These are phyloP conservation scores for Auxenochlorella pyrenoidosa DNA, from an alignment of 139 green algal species.

Conservation along the genomic window DNA sequence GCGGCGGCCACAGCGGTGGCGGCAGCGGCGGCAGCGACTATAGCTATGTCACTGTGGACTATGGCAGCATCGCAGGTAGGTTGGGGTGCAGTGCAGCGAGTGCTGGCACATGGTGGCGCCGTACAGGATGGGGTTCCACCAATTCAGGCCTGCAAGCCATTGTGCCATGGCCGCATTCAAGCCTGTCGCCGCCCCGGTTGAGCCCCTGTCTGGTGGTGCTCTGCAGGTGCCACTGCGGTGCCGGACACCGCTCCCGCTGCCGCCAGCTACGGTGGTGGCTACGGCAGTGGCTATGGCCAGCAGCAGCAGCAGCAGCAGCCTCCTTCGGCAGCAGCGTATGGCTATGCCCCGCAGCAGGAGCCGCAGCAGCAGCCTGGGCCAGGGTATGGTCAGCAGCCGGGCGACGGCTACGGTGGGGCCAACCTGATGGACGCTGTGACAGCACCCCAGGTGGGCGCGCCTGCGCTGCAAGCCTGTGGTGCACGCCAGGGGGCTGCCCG, in stretches of 20 bases:
- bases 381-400: constrained; percentile 2
- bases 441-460: background rate
- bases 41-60: constrained; percentile 41
- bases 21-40: constrained; percentile 11
- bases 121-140: too few relatives aligned
- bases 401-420: background rate
- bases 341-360: constrained; percentile 19
- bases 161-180: too few relatives aligned
- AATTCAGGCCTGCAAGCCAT: too few relatives aligned
- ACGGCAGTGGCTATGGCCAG: constrained; percentile 1
- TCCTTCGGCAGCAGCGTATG: background rate
- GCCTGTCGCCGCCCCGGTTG: too few relatives aligned
- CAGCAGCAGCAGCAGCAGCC: constrained; percentile 37
- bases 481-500: background rate
- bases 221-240: background rate
- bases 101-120: too few relatives aligned
- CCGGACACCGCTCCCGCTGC: background rate
- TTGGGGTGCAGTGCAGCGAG: background rate
- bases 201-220: too few relatives aligned
- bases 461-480: background rate
- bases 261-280: background rate
- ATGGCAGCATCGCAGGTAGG: constrained; percentile 47
- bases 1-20: constrained; percentile 27
- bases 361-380: background rate
- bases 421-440: constrained; percentile 43